Conservation (phyloP, 78 protist species). For the Protostelium mycophagum region DNA sequence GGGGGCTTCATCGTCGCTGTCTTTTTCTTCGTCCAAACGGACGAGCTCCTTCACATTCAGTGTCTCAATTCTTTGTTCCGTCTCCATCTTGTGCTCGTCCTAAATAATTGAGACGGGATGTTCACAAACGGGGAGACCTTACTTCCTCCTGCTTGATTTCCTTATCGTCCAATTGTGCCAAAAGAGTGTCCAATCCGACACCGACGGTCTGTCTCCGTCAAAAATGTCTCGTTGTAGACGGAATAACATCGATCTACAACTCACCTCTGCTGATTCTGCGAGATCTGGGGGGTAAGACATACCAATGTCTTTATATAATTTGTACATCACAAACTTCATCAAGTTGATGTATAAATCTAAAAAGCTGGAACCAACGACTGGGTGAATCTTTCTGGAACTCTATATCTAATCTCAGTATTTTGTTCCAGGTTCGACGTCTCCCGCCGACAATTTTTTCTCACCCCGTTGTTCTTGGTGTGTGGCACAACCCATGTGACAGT, state of each 20-base stretch:
- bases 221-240: too few species aligned
- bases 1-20: conserved; percentile 18
- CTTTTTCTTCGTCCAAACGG: conserved; percentile 6
- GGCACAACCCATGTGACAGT: conserved; percentile 93
- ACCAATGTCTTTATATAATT: conserved; percentile 48
- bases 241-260: background rate
- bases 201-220: background rate
- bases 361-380: conserved; percentile 84
- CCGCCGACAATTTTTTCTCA: conserved; percentile 7
- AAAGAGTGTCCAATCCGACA: background rate
- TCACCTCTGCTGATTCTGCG: conserved; percentile 4
- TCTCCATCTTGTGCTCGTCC: conserved; percentile 10
- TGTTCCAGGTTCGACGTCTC: conserved; percentile 20
- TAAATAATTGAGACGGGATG: background rate
- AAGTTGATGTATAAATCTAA: conserved; percentile 80
- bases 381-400: conserved; percentile 64
- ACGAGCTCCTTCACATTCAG: conserved; percentile 13
- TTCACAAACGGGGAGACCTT: background rate
- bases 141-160: background rate
- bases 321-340: conserved; percentile 81
- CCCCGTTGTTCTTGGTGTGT: conserved; percentile 33
- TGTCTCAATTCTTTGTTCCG: conserved; percentile 9
- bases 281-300: conserved; percentile 76
- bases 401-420: too few species aligned
- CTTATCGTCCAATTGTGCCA: background rate